A percentile compares a stretch with the other conserved stretches of the same genome.
Evolutionary conservation across 805 yeast species (phyloP).

Genomic region (Saturnispora sekii): DNA sequence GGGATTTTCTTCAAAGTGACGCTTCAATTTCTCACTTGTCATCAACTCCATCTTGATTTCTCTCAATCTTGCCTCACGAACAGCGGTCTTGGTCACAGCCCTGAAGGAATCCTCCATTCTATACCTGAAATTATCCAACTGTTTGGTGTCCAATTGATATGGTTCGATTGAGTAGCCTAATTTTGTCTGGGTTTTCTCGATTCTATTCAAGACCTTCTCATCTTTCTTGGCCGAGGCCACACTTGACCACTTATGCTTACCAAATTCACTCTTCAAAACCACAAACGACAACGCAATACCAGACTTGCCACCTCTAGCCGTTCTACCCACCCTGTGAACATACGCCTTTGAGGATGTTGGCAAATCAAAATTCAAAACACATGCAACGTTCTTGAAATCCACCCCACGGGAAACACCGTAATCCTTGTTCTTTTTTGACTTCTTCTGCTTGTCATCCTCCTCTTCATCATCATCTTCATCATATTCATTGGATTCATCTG

Average conservation of each 20-base stretch:
- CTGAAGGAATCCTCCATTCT: conserved; percentile 96
- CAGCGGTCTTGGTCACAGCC: conserved; percentile 80
- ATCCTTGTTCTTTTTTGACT: conserved; percentile 38
- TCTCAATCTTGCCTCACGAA: conserved; percentile 86
- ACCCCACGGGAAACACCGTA: conserved; percentile 96
- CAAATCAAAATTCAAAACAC: conserved; percentile 90
- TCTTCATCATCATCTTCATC: conserved; percentile 28
- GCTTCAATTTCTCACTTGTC: conserved; percentile 79
- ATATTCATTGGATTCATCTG: conserved; percentile 73
- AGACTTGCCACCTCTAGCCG: conserved; percentile 93
- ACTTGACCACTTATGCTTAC: conserved; percentile 77
- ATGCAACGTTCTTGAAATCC: conserved; percentile 91
- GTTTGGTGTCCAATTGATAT: conserved; percentile 82
- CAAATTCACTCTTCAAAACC: conserved; percentile 72
- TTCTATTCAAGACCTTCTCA: conserved; percentile 73
- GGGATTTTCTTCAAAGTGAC: conserved; percentile 96
- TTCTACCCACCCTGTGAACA: conserved; percentile 91
- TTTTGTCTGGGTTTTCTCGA: conserved; percentile 66
- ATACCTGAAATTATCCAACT: conserved; percentile 91
- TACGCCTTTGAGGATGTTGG: conserved; percentile 86
- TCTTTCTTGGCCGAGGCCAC: conserved; percentile 66
- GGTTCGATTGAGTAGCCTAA: conserved; percentile 72
- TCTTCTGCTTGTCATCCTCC: conserved; percentile 23
- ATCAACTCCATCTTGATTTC: conserved; percentile 83
- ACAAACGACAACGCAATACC: conserved; percentile 94